Evolutionary conservation across 169 alveolate species (phyloP), one percentile per base, ranked within the genome.

Genomic region (Plasmodium sp.): DNA sequence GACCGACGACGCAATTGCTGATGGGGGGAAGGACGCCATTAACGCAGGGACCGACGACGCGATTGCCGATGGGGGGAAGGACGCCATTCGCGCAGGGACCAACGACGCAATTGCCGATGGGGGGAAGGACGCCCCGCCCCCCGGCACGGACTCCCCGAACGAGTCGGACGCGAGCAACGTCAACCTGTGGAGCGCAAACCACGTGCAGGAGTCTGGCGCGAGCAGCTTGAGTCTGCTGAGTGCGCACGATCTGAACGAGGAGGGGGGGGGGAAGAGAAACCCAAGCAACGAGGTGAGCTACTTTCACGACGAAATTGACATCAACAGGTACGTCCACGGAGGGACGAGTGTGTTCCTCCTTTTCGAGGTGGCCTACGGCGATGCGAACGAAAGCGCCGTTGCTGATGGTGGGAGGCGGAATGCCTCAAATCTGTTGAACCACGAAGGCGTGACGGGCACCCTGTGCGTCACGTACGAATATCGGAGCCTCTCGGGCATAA

Each of bases 291-390:
- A 80, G 54, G 84, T 79, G 41, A 90, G 51, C 6, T 62, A 80
- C 39, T 43, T 90, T 81, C n/a, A 62, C 43, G 90, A 90, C 34
- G 91, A 90, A 90, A 71, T 90, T 90, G 34, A 80, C 18, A 58
- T 90, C 48, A 90, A 90, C 83, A 79, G 72, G 22, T 41, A 56
- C n/a, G 62, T 90, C n/a, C 82, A 79, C 22, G 90, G 94, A 6
- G 94, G 94, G 18, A 39, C 45, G 27, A 45, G 83, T 22, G 34
- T 90, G 45, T 90, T 90, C 56, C 67, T 90, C 16, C 90, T 90
- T 58, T 90, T 90, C 74, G 86, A 90, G 82, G 90, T 90, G 34
- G 14, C 27, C 67, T 90, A 90, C 82, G 39, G 73, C 3, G 79
- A 41, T 10, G 31, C 34, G 3, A 12, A 62, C n/a, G n/a, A 22